Base-by-base conservation (phyloP, 805 yeast genomes). In the Teunomyces cretensis region DNA sequence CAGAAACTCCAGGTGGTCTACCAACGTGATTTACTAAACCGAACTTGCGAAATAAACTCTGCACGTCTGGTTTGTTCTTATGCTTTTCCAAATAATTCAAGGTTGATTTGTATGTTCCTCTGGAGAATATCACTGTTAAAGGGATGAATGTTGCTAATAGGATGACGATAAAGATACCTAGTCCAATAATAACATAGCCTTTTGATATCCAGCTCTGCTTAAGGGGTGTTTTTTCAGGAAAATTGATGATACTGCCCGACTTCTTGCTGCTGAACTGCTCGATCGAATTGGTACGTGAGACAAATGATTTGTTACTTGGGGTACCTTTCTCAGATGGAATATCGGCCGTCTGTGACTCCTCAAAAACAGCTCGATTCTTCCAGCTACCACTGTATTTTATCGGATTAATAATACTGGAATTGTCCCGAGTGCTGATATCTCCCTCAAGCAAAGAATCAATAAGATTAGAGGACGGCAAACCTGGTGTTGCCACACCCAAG, bases 101-200 rank as follows among this genome's bases (percentile, higher is more conserved):
- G 2, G 65, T 63, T 4, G 59, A 43, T 1, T 41, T 22, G 33
- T 54, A 60, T 1, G 72, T 64, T 0, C 76, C 77, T 30, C 59
- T 51, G 1, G 65, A 49, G 17, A 62, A 57, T 2, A 64, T 50
- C 1, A 64, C 51, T 1, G 56, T 46, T 3, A 55, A 40, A 1
- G 67, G 65, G 16, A 61, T 40, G 35, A 60, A 57, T 9, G 50
- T 53, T 9, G 47, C 47, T 16, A 56, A 13, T 11, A 56, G 36
- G 6, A 55, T 4, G 2, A 57, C 4, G 5, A 57, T 45, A 6
- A 54, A 4, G 7, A 42, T 28, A 14, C 45, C n/a, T 9, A 56
- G 35, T 1, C 9, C 11, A 4, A 45, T 32, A 2, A 45, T 31
- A 3, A 39, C 36, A 26, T 19, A 19, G 3, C 22, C 22, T 19